Percentiles rank a stretch among this genome's conserved stretches.
phyloP scores from a whole-genome alignment of 805 yeast genomes.

The Candida krabiensis region DNA sequence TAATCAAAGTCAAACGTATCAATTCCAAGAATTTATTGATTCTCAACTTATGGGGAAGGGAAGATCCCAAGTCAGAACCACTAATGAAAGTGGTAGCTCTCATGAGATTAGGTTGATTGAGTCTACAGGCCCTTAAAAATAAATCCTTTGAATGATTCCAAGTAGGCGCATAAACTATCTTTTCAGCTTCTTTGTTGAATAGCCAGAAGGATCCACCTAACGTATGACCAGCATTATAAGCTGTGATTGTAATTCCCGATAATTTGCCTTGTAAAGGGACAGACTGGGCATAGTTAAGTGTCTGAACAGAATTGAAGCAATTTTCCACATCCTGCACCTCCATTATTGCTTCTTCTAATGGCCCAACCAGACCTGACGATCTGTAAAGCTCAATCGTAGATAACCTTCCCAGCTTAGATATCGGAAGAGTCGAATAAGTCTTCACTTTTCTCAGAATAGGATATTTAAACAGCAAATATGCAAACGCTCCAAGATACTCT shows the following conservation, averaged over 20 bases:
- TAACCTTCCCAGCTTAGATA: slow-evolving; percentile 79
- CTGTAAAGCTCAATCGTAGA: slow-evolving; percentile 83
- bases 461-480: slow-evolving; percentile 58
- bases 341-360: slow-evolving; percentile 52
- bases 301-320: slow-evolving; percentile 67
- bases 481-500: slow-evolving; percentile 78
- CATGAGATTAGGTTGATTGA: slow-evolving; percentile 54
- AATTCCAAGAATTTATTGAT: slow-evolving; percentile 62
- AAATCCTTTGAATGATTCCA: slow-evolving; percentile 95
- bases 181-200: slow-evolving; percentile 69
- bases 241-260: slow-evolving; percentile 67
- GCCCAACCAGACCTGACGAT: slow-evolving; percentile 72
- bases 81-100: slow-evolving; percentile 86
- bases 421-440: slow-evolving; percentile 88
- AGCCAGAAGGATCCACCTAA: slow-evolving; percentile 94
- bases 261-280: slow-evolving; percentile 57
- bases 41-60: slow-evolving; percentile 59
- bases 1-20: slow-evolving; percentile 63
- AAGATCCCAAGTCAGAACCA: slow-evolving; percentile 65
- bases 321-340: slow-evolving; percentile 77
- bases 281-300: slow-evolving; percentile 80
- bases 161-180: slow-evolving; percentile 81
- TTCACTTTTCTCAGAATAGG: slow-evolving; percentile 65
- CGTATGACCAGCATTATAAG: slow-evolving; percentile 88
- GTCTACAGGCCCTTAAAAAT: slow-evolving; percentile 70